Percentiles rank a stretch among this genome's conserved stretches.
These are phyloP conservation scores for Gyrodon lividus DNA, from an alignment of 768 basidiomycete genomes.

Conservation along the genomic window DNA sequence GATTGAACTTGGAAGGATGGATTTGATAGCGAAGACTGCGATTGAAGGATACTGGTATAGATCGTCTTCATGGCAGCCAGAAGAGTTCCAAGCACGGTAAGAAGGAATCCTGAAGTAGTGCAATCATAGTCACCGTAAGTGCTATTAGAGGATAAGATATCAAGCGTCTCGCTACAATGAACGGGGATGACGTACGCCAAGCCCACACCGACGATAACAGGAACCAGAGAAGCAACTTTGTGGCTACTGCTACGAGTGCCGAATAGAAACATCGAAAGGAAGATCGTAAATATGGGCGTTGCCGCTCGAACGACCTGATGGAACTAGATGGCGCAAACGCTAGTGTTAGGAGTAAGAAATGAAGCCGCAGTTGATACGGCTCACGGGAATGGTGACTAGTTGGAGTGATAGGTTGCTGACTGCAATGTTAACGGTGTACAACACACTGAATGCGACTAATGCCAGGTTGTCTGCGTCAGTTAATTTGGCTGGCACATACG, in stretches of 20 bases:
- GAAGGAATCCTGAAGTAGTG: slow-evolving; percentile 76
- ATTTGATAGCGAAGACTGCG: slow-evolving; percentile 28
- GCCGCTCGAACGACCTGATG: slow-evolving; percentile 95
- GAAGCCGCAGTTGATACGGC: slow-evolving; percentile 28
- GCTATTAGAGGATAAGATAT: slow-evolving; percentile 39
- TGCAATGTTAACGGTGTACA: slow-evolving; percentile 93
- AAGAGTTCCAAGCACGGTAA: slow-evolving; percentile 88
- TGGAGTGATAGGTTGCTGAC: slow-evolving; percentile 90
- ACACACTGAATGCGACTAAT: slow-evolving; percentile 77
- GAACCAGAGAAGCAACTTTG: slow-evolving; percentile 73
- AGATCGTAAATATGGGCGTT: slow-evolving; percentile 89
- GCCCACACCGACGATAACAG: slow-evolving; percentile 87
- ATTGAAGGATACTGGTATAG: slow-evolving; percentile 78
- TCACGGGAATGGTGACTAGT: slow-evolving; percentile 85
- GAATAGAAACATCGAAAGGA: slow-evolving; percentile 71
- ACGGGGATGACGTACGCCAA: slow-evolving; percentile 58
- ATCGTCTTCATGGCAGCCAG: slow-evolving; percentile 95
- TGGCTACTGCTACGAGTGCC: slow-evolving; percentile 54
- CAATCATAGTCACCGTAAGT: slow-evolving; percentile 97
- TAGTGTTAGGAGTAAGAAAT: not conserved
- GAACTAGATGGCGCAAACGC: slow-evolving; percentile 53
- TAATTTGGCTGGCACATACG: slow-evolving; percentile 58
- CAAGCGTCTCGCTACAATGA: not conserved
- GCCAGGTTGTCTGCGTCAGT: slow-evolving; percentile 52
- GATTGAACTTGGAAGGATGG: slow-evolving; percentile 15